Percentiles rank a stretch among this genome's conserved stretches.
Evolutionary conservation across 75 land plant genomes (phyloP).

Genomic region (Gnetum montanum): DNA sequence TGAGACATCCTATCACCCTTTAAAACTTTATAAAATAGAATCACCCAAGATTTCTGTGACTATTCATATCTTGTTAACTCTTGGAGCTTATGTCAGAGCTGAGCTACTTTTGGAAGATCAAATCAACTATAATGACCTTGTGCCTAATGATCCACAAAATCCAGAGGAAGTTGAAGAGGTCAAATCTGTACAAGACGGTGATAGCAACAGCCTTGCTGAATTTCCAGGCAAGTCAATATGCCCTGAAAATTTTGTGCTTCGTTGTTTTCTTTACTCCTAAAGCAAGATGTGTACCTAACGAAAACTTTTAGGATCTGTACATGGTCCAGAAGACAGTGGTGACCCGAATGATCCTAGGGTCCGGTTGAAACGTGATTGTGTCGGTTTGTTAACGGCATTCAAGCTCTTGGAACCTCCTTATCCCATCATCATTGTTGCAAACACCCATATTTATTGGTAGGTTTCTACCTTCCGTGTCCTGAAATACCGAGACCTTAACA

Average conservation of each 20-base stretch:
- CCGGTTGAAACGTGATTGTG: constrained; percentile 85
- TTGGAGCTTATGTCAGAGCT: too few relatives aligned
- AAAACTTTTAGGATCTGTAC: too few relatives aligned
- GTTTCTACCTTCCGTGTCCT: background rate
- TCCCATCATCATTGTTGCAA: constrained; percentile 59
- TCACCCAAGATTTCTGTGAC: too few relatives aligned
- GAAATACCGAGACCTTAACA: background rate
- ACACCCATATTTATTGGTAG: constrained; percentile 92
- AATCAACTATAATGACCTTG: constrained; percentile 88
- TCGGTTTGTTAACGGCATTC: constrained; percentile 82
- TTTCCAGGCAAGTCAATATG: background rate
- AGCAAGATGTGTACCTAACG: background rate
- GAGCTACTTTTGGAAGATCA: constrained; percentile 45
- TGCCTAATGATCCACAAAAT: constrained; percentile 12
- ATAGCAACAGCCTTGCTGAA: too few relatives aligned
- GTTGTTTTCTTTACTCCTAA: background rate
- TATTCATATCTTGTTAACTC: too few relatives aligned
- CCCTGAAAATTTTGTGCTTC: background rate
- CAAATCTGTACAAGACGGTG: too few relatives aligned
- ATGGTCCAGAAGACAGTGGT: constrained; percentile 33
- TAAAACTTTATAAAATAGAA: too few relatives aligned
- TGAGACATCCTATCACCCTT: too few relatives aligned
- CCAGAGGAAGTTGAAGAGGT: constrained; percentile 1
- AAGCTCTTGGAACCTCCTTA: constrained; percentile 37
- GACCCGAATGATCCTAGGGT: constrained; percentile 81